Evolutionary conservation across 2,329 filamentous ascomycete genomes (phyloP).

Genomic region (Trichoderma endophyticum): DNA sequence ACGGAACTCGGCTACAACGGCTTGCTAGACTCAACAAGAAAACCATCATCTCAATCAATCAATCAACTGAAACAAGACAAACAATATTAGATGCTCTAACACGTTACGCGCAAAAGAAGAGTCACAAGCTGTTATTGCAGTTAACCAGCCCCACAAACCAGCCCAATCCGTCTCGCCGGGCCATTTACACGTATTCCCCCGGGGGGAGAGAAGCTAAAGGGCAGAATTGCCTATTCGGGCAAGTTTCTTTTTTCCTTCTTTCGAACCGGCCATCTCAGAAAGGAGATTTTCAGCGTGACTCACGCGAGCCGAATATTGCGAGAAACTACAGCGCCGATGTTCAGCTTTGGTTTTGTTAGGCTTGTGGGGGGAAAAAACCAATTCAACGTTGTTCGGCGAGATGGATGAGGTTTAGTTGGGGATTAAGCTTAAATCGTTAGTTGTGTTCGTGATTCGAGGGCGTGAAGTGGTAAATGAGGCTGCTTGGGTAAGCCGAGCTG

Average conservation of each 20-base stretch:
- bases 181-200: background rate
- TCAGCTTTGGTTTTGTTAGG: background rate
- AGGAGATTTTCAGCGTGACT: background rate
- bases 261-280: background rate
- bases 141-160: background rate
- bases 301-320: background rate
- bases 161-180: constrained; percentile 20
- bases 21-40: background rate
- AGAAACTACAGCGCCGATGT: background rate
- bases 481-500: background rate
- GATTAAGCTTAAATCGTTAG: background rate
- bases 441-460: background rate
- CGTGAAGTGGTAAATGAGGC: background rate
- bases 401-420: background rate
- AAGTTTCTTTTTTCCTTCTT: background rate
- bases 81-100: background rate
- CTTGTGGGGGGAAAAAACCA: background rate
- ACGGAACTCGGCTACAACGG: background rate
- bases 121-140: background rate
- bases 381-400: background rate
- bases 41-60: background rate
- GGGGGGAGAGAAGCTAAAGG: background rate
- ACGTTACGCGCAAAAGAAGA: background rate
- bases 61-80: background rate
- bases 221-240: background rate